phyloP scores from a whole-genome alignment of 768 basidiomycete genomes.

The Pleurotus pulmonarius region DNA sequence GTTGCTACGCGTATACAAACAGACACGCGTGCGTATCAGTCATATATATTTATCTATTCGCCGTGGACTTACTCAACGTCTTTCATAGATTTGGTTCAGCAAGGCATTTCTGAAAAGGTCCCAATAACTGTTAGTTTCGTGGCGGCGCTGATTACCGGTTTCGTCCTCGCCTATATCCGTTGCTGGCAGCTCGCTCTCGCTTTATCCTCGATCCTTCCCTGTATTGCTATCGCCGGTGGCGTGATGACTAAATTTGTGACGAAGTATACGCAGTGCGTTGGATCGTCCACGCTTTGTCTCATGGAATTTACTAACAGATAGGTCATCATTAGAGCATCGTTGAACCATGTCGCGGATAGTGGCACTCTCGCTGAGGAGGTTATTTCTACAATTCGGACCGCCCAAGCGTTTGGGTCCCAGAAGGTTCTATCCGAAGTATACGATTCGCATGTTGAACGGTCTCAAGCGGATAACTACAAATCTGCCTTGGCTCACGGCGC shows the following conservation, averaged over 20 bases:
- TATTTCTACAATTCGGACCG: slow-evolving; percentile 83
- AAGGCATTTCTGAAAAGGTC: slow-evolving; percentile 89
- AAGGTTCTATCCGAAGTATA: slow-evolving; percentile 62
- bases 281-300: too few species aligned
- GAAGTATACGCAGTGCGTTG: slow-evolving; percentile 64
- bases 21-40: slow-evolving; percentile 61
- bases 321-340: slow-evolving; percentile 44
- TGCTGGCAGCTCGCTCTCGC: slow-evolving; percentile 85
- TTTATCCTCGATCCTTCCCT: slow-evolving; percentile 77
- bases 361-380: slow-evolving; percentile 91
- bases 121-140: slow-evolving; percentile 63
- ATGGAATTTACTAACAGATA: not conserved
- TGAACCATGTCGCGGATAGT: slow-evolving; percentile 73
- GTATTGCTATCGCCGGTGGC: slow-evolving; percentile 70
- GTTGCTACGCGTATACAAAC: slow-evolving; percentile 91
- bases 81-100: slow-evolving; percentile 76
- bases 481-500: slow-evolving; percentile 56
- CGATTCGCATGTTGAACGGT: slow-evolving; percentile 51
- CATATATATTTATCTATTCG: not conserved
- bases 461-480: slow-evolving; percentile 51
- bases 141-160: slow-evolving; percentile 75
- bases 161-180: slow-evolving; percentile 64
- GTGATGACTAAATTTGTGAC: slow-evolving; percentile 69
- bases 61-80: not conserved
- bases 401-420: slow-evolving; percentile 89